Conservation (phyloP, 1,139 yeast species). For the Debaryomycetaceae sp. region DNA sequence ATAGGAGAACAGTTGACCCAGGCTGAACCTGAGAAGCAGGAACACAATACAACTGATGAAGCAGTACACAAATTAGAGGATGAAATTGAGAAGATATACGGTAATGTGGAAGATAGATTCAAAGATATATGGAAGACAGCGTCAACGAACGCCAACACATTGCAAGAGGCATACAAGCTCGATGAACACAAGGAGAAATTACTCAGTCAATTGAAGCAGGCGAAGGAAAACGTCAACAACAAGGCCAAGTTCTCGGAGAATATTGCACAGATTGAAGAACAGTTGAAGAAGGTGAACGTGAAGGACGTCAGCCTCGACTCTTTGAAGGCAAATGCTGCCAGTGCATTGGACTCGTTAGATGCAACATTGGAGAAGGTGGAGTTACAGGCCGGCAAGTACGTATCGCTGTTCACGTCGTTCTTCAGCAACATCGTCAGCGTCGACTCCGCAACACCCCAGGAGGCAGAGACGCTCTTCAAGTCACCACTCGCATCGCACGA, state of each 20-base stretch:
- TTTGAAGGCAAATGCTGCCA: constrained; percentile 44
- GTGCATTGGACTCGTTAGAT: constrained; percentile 64
- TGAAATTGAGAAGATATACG: constrained; percentile 53
- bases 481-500: constrained; percentile 21
- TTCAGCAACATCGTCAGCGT: constrained; percentile 52
- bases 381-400: constrained; percentile 57
- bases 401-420: constrained; percentile 55
- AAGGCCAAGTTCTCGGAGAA: constrained; percentile 25
- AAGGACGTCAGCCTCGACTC: constrained; percentile 17
- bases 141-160: constrained; percentile 27
- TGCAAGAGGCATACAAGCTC: constrained; percentile 34
- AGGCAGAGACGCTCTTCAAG: constrained; percentile 22
- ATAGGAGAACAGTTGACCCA: constrained; percentile 17
- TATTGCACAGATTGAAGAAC: constrained; percentile 29
- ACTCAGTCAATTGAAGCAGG: constrained; percentile 29
- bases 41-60: constrained; percentile 38
- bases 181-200: constrained; percentile 43
- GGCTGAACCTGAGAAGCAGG: constrained; percentile 12
- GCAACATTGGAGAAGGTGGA: constrained; percentile 66
- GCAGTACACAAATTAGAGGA: constrained; percentile 48
- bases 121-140: constrained; percentile 37
- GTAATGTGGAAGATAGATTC: constrained; percentile 41
- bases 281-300: constrained; percentile 23
- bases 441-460: constrained; percentile 11
- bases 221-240: constrained; percentile 25